These are phyloP conservation scores for Stellera chamaejasme DNA, from an alignment of 345 rosid species.

Conservation along the genomic window DNA sequence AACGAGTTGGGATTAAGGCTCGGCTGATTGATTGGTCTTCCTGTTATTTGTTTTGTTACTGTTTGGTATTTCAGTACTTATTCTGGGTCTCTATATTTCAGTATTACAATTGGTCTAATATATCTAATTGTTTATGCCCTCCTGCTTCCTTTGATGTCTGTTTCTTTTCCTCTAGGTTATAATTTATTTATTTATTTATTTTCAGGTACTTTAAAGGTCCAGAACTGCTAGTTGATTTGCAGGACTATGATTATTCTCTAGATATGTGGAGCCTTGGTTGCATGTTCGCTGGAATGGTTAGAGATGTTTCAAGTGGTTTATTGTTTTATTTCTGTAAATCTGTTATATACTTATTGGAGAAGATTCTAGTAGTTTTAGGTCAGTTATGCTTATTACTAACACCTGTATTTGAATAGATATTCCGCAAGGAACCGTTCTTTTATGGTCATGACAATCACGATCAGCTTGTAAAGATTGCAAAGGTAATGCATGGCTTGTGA, in stretches of 20 bases:
- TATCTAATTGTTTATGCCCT: too few species aligned
- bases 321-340: background rate
- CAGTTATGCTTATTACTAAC: background rate
- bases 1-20: too few species aligned
- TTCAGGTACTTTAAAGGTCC: conserved; percentile 93
- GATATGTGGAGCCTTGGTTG: conserved; percentile 99
- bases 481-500: conserved; percentile 39
- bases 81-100: too few species aligned
- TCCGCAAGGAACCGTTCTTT: conserved; percentile 94
- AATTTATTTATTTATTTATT: conserved; percentile 13
- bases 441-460: conserved; percentile 98
- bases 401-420: conserved; percentile 39
- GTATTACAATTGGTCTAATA: too few species aligned
- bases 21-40: too few species aligned
- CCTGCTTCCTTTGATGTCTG: conserved; percentile 2
- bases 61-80: too few species aligned
- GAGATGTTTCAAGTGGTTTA: conserved; percentile 11
- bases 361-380: background rate
- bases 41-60: too few species aligned
- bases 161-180: conserved; percentile 5
- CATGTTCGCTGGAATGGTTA: conserved; percentile 99
- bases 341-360: background rate
- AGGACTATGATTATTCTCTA: conserved; percentile 94
- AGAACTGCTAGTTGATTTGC: conserved; percentile 88
- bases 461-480: conserved; percentile 91